Base-by-base conservation (phyloP, 2,329 filamentous ascomycete genomes). In the Macrophomina phaseolina region DNA sequence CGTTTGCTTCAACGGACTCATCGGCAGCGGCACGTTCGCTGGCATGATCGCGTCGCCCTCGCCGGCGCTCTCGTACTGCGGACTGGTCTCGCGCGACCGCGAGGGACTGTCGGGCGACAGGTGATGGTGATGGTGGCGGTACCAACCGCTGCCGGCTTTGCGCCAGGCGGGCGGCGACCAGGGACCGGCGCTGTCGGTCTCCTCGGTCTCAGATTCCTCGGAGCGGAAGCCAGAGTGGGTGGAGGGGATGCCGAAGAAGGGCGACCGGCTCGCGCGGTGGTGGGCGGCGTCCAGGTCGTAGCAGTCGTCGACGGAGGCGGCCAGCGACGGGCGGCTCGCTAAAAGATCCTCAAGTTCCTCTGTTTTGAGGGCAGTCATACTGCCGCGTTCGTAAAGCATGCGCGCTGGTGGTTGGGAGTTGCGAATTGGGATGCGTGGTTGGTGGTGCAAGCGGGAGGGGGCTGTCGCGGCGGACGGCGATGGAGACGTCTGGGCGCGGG, bases 121-220 rank as follows among this genome's bases (percentile, higher is more conserved):
- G 23, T 51, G 49, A 18, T 67, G 56, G 3, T 77, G 76, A 72
- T 75, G 76, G 36, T 64, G 62, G 34, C 76, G 80, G 75, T 88
- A 86, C 86, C 86, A 88, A 68, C 83, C 82, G 73, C 85, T 89
- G 69, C 85, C 87, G 68, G 82, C 82, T 72, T 83, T 85, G 70
- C 86, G 83, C 83, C 88, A 89, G 12, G 87, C 87, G 2, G 89
- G 89, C 48, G 89, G 89, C 64, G 87, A 89, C 87, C 87, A 90
- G 38, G 86, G 86, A 58, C 84, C 83, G 32, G 79, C 78, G 1
- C 75, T 77, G 40, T 81, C 79, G 63, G 81, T 82, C 67, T 85
- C 82, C 64, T 79, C 73, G 64, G 49, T 46, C 67, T 82, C 82
- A 56, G 78, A 77, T 68, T 81, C 80, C 16, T 77, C 83, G 56